Evolutionary conservation across 805 yeast genomes (phyloP).

Genomic region (Spathaspora arborariae): DNA sequence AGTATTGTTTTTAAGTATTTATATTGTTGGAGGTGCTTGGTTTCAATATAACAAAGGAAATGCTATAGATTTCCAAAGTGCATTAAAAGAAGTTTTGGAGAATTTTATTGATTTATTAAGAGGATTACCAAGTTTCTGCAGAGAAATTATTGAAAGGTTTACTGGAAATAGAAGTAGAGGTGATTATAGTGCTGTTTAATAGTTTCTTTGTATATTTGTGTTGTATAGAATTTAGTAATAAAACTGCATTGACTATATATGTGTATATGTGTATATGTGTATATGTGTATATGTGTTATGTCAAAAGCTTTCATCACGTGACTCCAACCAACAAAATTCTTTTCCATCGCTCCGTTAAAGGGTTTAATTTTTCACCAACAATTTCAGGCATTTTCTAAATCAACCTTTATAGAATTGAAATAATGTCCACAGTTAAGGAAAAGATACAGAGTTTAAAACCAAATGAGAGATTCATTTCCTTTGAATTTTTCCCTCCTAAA

Average conservation of each 20-base stretch:
- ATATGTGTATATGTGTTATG: not conserved
- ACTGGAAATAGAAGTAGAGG: conserved; percentile 67
- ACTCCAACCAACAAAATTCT: not conserved
- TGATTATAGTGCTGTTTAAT: conserved; percentile 90
- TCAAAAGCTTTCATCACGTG: not conserved
- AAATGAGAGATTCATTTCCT: conserved; percentile 67
- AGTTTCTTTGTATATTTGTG: not conserved
- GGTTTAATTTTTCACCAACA: not conserved
- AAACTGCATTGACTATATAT: too few species aligned
- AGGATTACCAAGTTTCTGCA: conserved; percentile 61
- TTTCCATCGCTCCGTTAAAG: not conserved
- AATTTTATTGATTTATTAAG: conserved; percentile 53
- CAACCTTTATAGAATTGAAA: not conserved
- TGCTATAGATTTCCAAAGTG: conserved; percentile 65
- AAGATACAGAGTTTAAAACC: conserved; percentile 45
- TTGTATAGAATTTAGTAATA: not conserved
- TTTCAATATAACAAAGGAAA: conserved; percentile 70
- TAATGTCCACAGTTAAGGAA: conserved; percentile 42
- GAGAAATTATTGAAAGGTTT: conserved; percentile 65
- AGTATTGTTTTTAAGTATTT: conserved; percentile 66
- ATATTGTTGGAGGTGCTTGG: conserved; percentile 73
- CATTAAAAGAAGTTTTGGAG: conserved; percentile 70
- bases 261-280: too few species aligned
- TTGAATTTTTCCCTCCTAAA: conserved; percentile 97
- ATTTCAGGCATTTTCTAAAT: not conserved